Conservation (phyloP, 768 basidiomycete genomes). For the Cantharellus anzutake region DNA sequence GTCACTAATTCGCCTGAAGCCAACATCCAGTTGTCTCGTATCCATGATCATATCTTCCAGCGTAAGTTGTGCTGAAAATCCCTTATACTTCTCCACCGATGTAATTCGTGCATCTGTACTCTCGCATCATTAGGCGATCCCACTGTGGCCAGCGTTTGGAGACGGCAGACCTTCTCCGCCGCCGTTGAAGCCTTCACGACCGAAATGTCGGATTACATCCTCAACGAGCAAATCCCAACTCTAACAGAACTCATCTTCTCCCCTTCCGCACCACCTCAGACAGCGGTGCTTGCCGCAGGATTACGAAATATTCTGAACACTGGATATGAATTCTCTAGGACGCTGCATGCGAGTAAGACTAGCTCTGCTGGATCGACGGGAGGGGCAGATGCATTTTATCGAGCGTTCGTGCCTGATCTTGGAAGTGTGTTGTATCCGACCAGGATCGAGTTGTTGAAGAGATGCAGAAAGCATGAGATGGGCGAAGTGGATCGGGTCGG, state of each 20-base stretch:
- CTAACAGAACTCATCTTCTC: slow-evolving; percentile 35
- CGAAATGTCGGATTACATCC: slow-evolving; percentile 46
- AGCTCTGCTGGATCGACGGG: slow-evolving; percentile 20
- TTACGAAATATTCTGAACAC: slow-evolving; percentile 42
- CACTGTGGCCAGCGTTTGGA: slow-evolving; percentile 78
- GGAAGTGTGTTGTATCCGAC: slow-evolving; percentile 52
- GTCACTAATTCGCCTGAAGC: slow-evolving; percentile 75
- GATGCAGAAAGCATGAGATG: slow-evolving; percentile 57
- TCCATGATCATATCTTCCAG: slow-evolving; percentile 76
- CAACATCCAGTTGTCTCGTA: slow-evolving; percentile 64
- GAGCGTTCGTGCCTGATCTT: slow-evolving; percentile 71
- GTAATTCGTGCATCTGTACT: neutral
- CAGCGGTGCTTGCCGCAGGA: slow-evolving; percentile 12
- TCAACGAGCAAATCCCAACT: slow-evolving; percentile 51
- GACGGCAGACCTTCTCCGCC: slow-evolving; percentile 75
- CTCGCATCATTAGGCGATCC: slow-evolving; percentile 40
- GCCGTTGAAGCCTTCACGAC: slow-evolving; percentile 61
- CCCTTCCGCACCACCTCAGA: neutral
- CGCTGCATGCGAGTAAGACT: slow-evolving; percentile 52
- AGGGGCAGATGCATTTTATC: slow-evolving; percentile 52
- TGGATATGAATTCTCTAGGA: slow-evolving; percentile 65
- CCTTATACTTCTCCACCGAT: neutral
- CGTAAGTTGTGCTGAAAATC: slow-evolving; percentile 39
- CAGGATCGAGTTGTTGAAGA: slow-evolving; percentile 70
- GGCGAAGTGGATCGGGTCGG: slow-evolving; percentile 62